A percentile compares a stretch with the other conserved stretches of the same genome.
Evolutionary conservation across 768 basidiomycete species (phyloP).

Genomic region (Rhodotorula paludigena): DNA sequence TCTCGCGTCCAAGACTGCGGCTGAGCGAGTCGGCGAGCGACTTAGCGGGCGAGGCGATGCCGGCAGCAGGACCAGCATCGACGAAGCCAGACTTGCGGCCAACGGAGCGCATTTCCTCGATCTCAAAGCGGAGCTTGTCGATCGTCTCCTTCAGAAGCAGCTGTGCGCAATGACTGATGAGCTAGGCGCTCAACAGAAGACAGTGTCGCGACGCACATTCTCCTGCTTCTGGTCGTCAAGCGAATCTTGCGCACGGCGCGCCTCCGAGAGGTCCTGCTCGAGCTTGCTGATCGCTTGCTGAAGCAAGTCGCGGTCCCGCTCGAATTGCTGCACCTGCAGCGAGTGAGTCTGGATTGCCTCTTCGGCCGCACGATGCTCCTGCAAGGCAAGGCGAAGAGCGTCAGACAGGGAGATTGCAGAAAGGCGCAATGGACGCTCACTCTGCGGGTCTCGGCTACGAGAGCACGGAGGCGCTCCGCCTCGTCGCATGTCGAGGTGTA

Average conservation of each 20-base stretch:
- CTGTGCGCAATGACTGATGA: neutral
- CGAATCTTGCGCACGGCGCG: constrained; percentile 65
- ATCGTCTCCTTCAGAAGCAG: constrained; percentile 85
- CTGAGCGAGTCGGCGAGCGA: constrained; percentile 25
- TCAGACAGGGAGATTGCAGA: neutral
- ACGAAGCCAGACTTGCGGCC: constrained; percentile 18
- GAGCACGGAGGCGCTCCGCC: constrained; percentile 56
- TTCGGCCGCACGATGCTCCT: constrained; percentile 61
- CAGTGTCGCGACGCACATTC: constrained; percentile 54
- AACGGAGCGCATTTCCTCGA: constrained; percentile 71
- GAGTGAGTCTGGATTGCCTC: constrained; percentile 55
- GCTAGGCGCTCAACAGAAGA: too few species aligned
- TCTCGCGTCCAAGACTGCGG: constrained; percentile 27
- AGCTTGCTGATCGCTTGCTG: constrained; percentile 67
- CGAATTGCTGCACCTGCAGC: constrained; percentile 54
- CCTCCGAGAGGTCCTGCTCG: constrained; percentile 65
- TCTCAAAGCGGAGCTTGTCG: constrained; percentile 84
- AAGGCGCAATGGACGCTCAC: constrained; percentile 40
- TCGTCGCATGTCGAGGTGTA: constrained; percentile 84
- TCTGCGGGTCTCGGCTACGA: constrained; percentile 27
- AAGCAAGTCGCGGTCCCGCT: constrained; percentile 62
- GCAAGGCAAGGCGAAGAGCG: constrained; percentile 60
- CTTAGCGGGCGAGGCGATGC: constrained; percentile 7
- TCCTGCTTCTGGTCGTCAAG: constrained; percentile 92
- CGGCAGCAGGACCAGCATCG: neutral